Evolutionary conservation across 2,329 filamentous ascomycete species (phyloP), one percentile per base, ranked within the genome.

Genomic region (Penicillium sp.): DNA sequence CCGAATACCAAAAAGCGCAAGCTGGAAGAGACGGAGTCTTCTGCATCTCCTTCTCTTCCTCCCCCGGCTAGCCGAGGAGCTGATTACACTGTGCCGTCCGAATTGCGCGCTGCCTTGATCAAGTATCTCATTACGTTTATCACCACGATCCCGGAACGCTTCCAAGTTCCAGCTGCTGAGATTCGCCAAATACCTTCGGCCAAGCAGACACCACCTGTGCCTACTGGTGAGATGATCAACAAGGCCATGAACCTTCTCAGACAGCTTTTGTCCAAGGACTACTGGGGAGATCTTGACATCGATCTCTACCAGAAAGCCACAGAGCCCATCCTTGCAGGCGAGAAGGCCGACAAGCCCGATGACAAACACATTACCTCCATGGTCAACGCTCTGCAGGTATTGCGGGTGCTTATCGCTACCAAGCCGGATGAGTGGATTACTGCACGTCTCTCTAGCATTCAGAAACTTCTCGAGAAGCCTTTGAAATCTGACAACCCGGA

Each of bases 91-190:
- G 85, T 92, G 24, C 83, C 88, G 8, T 69, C 81, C 0, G 69
- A 81, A 1, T 84, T 88, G 48, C 84, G 92, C 18, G 81, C 86
- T 39, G 87, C 90, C 70, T 87, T 99, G 77, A 82, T 96, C 43
- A 96, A 96, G 72, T 99, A 97, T 66, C 81, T 99, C 28, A 89
- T 97, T 27, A 89, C 94, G 54, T 97, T 97, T 71, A 96, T 97
- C 61, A 92, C 91, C 1, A 88, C 90, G 45, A 79, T 96, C 20
- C 87, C 88, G 16, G 94, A 97, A 71, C 84, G 92, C 30, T 96
- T 89, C 68, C 85, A 86, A 18, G 82, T 91, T 20, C 87, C 87
- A 13, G 88, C 88, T 20, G 80, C 83, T 13, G 88, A 86, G 62
- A 79, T 84, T 38, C 82, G 84, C 44, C 84, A 88, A 38, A 61